Evolutionary conservation across 106 monocot genomes (phyloP).

Genomic region (Agapanthus africanus): DNA sequence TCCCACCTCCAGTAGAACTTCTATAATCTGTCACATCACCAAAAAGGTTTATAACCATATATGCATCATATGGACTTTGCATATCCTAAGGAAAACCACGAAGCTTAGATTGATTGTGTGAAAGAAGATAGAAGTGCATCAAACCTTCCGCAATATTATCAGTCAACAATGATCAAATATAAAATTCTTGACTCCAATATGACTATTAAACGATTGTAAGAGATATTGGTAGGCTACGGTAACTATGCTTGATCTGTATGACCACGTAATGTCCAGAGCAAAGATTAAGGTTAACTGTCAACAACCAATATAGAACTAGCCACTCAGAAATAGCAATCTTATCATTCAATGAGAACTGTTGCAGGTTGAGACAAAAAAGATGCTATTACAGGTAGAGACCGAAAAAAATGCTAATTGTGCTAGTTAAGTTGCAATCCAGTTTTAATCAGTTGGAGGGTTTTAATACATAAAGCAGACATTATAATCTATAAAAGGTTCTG

Average conservation of each 20-base stretch:
- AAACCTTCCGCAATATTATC: background rate
- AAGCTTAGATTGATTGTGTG: background rate
- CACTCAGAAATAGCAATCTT: too few relatives aligned
- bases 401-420: too few relatives aligned
- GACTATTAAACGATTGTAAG: too few relatives aligned
- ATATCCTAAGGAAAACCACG: background rate
- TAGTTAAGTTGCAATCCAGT: too few relatives aligned
- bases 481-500: background rate
- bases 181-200: background rate
- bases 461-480: background rate
- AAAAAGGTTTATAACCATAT: background rate
- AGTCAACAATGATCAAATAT: background rate
- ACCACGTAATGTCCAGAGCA: too few relatives aligned
- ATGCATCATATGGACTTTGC: background rate
- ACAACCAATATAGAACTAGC: too few relatives aligned
- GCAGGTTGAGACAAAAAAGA: too few relatives aligned
- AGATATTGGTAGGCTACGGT: too few relatives aligned
- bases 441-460: background rate
- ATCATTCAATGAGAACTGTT: too few relatives aligned
- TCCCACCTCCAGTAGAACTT: constrained; percentile 76
- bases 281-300: too few relatives aligned
- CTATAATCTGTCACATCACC: constrained; percentile 47
- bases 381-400: too few relatives aligned
- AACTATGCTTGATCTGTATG: too few relatives aligned
- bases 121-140: background rate